Evolutionary conservation across 352 stramenopile genomes (phyloP), one percentile per base, ranked within the genome.

Genomic region (Elongisporangium prolatum): DNA sequence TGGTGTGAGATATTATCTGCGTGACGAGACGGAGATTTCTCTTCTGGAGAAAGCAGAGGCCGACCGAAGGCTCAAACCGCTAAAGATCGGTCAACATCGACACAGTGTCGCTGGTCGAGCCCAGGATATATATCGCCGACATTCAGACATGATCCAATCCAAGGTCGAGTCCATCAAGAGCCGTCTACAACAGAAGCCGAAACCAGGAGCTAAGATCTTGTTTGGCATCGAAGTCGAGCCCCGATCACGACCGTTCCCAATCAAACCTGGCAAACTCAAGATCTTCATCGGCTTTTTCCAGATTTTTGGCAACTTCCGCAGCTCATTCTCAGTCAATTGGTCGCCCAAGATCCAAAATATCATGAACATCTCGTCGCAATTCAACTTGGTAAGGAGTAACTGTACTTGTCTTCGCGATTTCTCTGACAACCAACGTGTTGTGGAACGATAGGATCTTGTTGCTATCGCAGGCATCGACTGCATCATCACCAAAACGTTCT

Each of bases 281-380:
- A 91, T 91, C 21, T 81, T 91, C 53, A 65, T 91, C 17, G 82
- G 82, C 4, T 91, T 91, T 54, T 91, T 91, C 57, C 82, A 91
- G 57, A 89, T 91, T 25, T 91, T 91, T 65, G 80, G 79, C 57
- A 89, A 88, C 37, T 89, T 91, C 24, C 76, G 77, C 16, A 77
- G 76, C 21, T 72, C 76, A 14, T 91, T 89, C 40, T 68, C 80
- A 22, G 68, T 89, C 25, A 89, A 87, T 48, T 91, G 80, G 79
- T 82, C 80, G 0, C 40, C 63, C 4, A 57, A 73, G 7, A 65
- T 91, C 16, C 77, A 89, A 60, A 70, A 59, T 1, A 59, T 89
- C 34, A 91, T 89, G 82, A 64, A 71, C 28, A 47, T 86, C 18
- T 85, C 82, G 20, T 64, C 81, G n/a, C 72, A 89, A 56, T 88